phyloP scores from a whole-genome alignment of 2,329 filamentous ascomycete species.

The Fusarium nodosum region DNA sequence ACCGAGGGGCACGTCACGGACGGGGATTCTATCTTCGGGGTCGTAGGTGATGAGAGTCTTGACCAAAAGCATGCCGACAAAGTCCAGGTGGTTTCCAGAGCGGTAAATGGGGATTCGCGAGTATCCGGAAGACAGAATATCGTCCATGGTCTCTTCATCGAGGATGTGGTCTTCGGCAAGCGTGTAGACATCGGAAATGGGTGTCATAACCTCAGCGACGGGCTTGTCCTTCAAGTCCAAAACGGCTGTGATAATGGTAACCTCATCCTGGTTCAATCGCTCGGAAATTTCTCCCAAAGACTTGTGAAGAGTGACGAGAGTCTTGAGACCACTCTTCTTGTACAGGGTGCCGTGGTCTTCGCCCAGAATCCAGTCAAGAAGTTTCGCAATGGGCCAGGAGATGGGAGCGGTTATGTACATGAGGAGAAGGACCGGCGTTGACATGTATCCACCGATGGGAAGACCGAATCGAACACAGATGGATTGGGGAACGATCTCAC shows the following conservation, averaged over 20 bases:
- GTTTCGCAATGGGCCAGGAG: slow-evolving; percentile 94
- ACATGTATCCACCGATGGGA: slow-evolving; percentile 94
- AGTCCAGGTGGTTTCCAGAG: slow-evolving; percentile 85
- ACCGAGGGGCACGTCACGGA: slow-evolving; percentile 91
- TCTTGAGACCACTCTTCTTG: slow-evolving; percentile 98
- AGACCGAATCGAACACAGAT: slow-evolving; percentile 96
- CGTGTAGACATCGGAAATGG: slow-evolving; percentile 96
- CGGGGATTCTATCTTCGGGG: slow-evolving; percentile 88
- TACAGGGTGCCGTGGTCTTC: slow-evolving; percentile 97
- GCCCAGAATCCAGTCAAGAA: slow-evolving; percentile 92
- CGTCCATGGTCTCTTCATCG: slow-evolving; percentile 94
- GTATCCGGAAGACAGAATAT: slow-evolving; percentile 92
- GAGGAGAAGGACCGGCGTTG: slow-evolving; percentile 84
- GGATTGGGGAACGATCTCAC: slow-evolving; percentile 95
- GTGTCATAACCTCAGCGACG: slow-evolving; percentile 97
- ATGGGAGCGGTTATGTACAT: slow-evolving; percentile 95
- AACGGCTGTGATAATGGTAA: slow-evolving; percentile 98
- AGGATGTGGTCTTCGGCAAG: slow-evolving; percentile 95
- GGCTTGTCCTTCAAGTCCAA: slow-evolving; percentile 96
- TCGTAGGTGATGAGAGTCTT: slow-evolving; percentile 99
- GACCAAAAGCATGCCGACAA: slow-evolving; percentile 96
- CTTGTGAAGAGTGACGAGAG: slow-evolving; percentile 93
- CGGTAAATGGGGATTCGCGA: slow-evolving; percentile 96
- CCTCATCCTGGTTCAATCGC: slow-evolving; percentile 94
- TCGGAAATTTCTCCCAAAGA: slow-evolving; percentile 89